Evolutionary conservation across 2,329 filamentous ascomycete species (phyloP), one percentile per base, ranked within the genome.

Genomic region (Hypoxylon sp.): DNA sequence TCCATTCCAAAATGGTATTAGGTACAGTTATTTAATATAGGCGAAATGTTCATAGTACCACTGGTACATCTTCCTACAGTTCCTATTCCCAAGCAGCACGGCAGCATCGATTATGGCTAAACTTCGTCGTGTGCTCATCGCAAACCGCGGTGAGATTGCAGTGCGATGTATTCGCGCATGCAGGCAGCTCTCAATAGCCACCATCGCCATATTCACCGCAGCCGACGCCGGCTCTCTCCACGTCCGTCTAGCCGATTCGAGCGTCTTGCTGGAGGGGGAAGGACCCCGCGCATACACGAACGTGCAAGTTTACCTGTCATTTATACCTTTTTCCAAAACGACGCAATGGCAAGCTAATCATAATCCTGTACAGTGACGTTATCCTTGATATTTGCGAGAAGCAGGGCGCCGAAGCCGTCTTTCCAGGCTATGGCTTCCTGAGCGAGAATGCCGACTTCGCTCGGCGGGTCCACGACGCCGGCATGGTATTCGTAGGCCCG

Each of bases 391-490:
- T 72, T 36, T 65, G 62, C 45, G 8, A 81, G 49, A 70, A 79
- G 4, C 77, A 82, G 18, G 70, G 77, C 2, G 83, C 77, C 7
- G 79, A 89, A 65, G 85, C 85, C 2, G 83, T 91, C 14, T 86
- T 89, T 49, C 87, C 88, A 0, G 88, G 88, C 2, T 90, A 90
- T 77, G 88, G 88, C 1, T 90, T 89, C 66, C 75, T 90, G 2
- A 85, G 83, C 4, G 88, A 90, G 58, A 89, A 89, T 70, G 81
- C 84, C 5, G 81, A 84, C 9, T 91, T 91, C 70, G 87, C 87
- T 0, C 75, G 79, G 9, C 65, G 48, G 75, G 80, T 20, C 83
- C 52, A 78, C 4, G 78, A 82, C 14, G 84, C 84, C 0, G 87
- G 86, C 0, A 79, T 89, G 56, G 78, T 78, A 0, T 90, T 87